Percentiles rank a stretch among this genome's conserved stretches.
These are phyloP conservation scores for Coelastrella sp. DNA, from an alignment of 139 green algal species.

Conservation along the genomic window DNA sequence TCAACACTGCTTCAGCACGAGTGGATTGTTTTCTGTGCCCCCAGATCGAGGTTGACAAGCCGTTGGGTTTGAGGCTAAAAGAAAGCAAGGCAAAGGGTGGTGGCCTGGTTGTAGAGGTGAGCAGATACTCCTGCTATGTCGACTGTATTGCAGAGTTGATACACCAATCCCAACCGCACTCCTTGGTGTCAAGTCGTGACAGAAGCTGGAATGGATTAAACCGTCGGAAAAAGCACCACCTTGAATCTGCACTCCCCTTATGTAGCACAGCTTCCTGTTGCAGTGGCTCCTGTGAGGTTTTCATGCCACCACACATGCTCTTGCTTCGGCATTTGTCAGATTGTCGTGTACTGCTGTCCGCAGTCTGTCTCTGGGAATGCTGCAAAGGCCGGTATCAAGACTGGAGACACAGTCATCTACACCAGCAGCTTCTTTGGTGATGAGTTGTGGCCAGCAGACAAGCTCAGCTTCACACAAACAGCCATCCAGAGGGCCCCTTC, in stretches of 20 bases:
- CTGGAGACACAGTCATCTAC: conserved; percentile 86
- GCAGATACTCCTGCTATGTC: background rate
- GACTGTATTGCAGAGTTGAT: background rate
- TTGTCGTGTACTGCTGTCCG: background rate
- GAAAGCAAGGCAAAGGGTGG: conserved; percentile 72
- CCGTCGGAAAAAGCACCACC: no score
- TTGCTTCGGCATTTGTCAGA: background rate
- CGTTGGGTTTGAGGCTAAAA: conserved; percentile 83
- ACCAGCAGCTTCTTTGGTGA: conserved; percentile 96
- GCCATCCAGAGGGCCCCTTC: conserved; percentile 66
- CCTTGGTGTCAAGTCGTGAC: no score
- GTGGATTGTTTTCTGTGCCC: background rate
- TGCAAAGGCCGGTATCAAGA: conserved; percentile 90
- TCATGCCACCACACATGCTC: no score
- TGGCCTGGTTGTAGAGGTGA: conserved; percentile 82
- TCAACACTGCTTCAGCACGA: background rate
- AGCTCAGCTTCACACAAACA: conserved; percentile 68
- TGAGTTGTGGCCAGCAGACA: conserved; percentile 96
- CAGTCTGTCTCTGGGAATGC: conserved; percentile 88
- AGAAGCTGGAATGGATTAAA: no score
- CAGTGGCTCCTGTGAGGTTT: background rate
- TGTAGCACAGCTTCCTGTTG: background rate
- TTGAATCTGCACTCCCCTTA: no score
- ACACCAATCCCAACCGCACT: background rate
- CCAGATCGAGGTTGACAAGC: conserved; percentile 93